Base-by-base conservation (phyloP, 169 alveolate genomes). In the Plasmodium vinckei region DNA sequence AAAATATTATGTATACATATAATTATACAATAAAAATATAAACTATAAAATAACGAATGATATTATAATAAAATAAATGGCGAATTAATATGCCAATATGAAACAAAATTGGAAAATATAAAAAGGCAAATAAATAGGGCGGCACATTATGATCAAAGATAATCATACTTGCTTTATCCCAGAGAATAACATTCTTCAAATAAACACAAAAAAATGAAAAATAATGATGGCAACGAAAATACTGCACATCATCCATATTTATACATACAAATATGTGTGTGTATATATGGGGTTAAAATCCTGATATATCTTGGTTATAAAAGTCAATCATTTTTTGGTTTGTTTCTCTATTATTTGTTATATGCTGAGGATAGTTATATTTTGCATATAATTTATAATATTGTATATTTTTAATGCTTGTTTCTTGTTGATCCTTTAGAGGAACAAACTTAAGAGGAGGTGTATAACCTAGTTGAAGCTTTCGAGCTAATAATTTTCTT, bases 381-480 rank as follows among this genome's bases (percentile, higher is more conserved):
- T 77, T 77, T 49, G 88, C 46, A 44, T 77, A 77, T 56, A 77
- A 56, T 64, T 77, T 77, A 64, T 77, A 77, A 23, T 77, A 77
- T 13, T 77, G 88, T 69, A 77, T 9, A 77, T 77, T 64, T 33
- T 77, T 77, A 56, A 77, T 44, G 17, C 61, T 77, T 51, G 27
- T 77, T 64, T 77, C 77, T 54, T 77, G 88, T 42, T 77, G 70
- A 53, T 77, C 88, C 15, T 65, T 53, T 77, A 77, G 49, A 13
- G 88, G 88, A 15, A 77, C 56, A 51, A 93, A 93, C 25, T 68
- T 65, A 65, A 93, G 88, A 46, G 96, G 96, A 27, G 96, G 96
- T n/a, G 96, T 93, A 65, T 93, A 93, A 9, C 96, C 96, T 64
- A 93, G 77, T 56, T 93, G 94, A 23, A 93, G 92, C 63, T 93